Conservation (phyloP, 148 eudicot genomes). For the Hydrangea macrophylla region DNA sequence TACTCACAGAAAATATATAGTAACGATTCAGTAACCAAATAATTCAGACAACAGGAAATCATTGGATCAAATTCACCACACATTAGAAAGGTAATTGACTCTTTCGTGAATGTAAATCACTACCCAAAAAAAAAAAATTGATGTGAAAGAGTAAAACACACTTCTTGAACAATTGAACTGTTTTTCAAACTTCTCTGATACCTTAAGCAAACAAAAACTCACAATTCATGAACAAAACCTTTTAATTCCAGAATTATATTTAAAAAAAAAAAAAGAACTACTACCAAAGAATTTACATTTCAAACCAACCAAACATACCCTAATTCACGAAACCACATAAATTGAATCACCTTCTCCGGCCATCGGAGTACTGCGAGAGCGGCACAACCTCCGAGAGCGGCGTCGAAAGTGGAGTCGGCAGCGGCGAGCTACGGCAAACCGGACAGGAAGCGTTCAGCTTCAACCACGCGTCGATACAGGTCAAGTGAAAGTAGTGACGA, state of each 20-base stretch:
- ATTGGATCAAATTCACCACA: no score
- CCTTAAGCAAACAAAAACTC: constrained; percentile 1
- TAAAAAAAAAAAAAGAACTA: background rate
- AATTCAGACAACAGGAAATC: no score
- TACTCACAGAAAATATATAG: no score
- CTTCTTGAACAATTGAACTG: background rate
- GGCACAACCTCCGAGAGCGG: constrained; percentile 89
- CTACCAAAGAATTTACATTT: constrained; percentile 6
- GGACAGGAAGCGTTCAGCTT: constrained; percentile 80
- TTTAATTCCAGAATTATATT: background rate
- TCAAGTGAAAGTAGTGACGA: constrained; percentile 60
- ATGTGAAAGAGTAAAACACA: background rate
- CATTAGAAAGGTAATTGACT: no score
- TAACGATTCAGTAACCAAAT: background rate
- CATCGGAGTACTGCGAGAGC: constrained; percentile 69
- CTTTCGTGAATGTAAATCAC: no score
- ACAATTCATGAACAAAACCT: background rate
- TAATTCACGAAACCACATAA: background rate
- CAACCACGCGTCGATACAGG: constrained; percentile 84
- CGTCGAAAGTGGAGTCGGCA: constrained; percentile 87
- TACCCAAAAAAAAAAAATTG: no score
- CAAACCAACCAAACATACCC: constrained; percentile 11
- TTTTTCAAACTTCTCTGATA: background rate
- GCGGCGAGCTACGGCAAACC: constrained; percentile 83
- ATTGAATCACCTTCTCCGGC: constrained; percentile 49